Conservation (phyloP, 2,329 filamentous ascomycete genomes). For the Salinomyces thailandicus region DNA sequence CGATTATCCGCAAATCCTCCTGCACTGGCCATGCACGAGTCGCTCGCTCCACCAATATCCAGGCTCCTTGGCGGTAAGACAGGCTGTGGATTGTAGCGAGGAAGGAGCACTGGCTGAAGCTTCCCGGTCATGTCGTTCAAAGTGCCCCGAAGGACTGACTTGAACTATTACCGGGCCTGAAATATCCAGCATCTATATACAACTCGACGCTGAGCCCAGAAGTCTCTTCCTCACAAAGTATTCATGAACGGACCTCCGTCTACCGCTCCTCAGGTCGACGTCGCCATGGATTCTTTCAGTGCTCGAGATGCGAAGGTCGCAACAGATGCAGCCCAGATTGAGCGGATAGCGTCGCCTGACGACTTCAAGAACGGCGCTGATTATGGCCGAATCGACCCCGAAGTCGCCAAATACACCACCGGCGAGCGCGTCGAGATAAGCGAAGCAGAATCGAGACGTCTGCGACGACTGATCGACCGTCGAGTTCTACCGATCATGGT, state of each 20-base stretch:
- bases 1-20: background rate
- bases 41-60: background rate
- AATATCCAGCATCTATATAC: too few relatives aligned
- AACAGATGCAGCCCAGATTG: background rate
- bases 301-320: background rate
- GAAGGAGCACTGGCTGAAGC: too few relatives aligned
- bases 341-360: background rate
- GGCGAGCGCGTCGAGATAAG: slow-evolving; percentile 47
- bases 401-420: slow-evolving; percentile 59
- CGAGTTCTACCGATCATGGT: slow-evolving; percentile 58
- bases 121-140: too few relatives aligned
- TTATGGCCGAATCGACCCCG: slow-evolving; percentile 53
- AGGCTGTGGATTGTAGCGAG: slow-evolving; percentile 48
- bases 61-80: too few relatives aligned
- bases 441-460: slow-evolving; percentile 48
- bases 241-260: too few relatives aligned
- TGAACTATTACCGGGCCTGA: too few relatives aligned
- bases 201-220: too few relatives aligned
- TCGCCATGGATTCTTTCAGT: too few relatives aligned
- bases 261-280: too few relatives aligned
- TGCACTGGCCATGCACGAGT: background rate
- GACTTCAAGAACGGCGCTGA: background rate
- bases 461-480: slow-evolving; percentile 56
- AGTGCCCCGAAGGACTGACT: too few relatives aligned
- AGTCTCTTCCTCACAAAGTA: too few relatives aligned